phyloP scores from a whole-genome alignment of 148 eudicot genomes.

The Vaccinium myrtillus region DNA sequence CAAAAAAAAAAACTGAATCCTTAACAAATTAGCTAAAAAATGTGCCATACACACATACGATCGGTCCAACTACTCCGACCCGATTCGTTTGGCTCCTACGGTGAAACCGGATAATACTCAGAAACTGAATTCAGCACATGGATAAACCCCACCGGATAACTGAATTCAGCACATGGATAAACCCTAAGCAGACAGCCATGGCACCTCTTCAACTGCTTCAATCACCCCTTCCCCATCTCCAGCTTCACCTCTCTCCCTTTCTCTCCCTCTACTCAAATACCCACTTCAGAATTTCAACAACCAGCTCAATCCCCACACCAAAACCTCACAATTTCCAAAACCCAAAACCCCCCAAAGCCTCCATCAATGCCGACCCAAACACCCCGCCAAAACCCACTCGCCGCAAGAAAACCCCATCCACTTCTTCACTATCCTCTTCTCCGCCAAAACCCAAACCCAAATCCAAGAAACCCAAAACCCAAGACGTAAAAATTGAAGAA shows the following conservation, averaged over 20 bases:
- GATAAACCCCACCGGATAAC: not conserved
- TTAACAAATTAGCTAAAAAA: no score
- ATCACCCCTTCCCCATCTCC: constrained; percentile 13
- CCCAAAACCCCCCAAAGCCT: constrained; percentile 13
- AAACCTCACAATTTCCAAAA: not conserved
- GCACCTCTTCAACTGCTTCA: constrained; percentile 30
- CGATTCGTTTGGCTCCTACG: not conserved
- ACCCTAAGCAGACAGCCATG: constrained; percentile 30
- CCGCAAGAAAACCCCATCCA: constrained; percentile 24
- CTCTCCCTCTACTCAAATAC: constrained; percentile 10
- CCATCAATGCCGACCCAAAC: constrained; percentile 19
- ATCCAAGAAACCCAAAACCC: no score
- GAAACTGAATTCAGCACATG: not conserved
- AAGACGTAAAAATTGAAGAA: not conserved
- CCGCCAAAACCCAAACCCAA: constrained; percentile 10
- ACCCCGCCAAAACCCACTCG: constrained; percentile 28
- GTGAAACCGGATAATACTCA: not conserved
- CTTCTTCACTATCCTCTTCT: not conserved
- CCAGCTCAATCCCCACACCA: constrained; percentile 8
- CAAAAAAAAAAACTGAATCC: no score
- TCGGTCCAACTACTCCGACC: not conserved
- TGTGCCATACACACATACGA: no score
- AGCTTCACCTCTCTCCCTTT: constrained; percentile 14
- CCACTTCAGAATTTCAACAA: constrained; percentile 17
- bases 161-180: constrained; percentile 22